A percentile compares a stretch with the other conserved stretches of the same genome.
Evolutionary conservation across 345 rosid species (phyloP).

Genomic region (Triadica sebifera): DNA sequence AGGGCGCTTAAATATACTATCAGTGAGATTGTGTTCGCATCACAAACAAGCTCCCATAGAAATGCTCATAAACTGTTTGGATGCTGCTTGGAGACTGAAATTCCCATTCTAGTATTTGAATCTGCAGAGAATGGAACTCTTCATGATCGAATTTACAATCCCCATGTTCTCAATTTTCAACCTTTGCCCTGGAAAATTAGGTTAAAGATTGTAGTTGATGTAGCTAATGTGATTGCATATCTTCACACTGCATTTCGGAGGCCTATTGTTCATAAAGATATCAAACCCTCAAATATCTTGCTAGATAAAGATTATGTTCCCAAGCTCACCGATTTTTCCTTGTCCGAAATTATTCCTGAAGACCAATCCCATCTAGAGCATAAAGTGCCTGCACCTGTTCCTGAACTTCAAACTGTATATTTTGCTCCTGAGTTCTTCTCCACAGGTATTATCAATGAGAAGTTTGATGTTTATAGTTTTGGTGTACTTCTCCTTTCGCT

Average conservation of each 20-base stretch:
- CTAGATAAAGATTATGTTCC: not conserved
- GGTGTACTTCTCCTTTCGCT: slow-evolving; percentile 1
- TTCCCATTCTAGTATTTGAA: slow-evolving; percentile 20
- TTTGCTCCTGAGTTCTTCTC: not conserved
- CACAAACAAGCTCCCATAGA: slow-evolving; percentile 4
- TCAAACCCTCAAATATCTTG: not conserved
- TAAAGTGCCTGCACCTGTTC: too few species aligned
- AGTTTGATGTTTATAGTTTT: not conserved
- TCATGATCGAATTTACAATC: not conserved
- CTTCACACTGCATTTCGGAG: slow-evolving; percentile 17
- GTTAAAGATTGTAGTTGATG: slow-evolving; percentile 15
- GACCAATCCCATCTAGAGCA: not conserved
- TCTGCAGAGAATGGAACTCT: not conserved
- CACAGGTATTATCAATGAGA: not conserved
- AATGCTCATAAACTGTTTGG: slow-evolving; percentile 7
- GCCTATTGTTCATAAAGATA: slow-evolving; percentile 2
- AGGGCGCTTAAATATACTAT: not conserved
- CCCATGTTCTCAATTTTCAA: not conserved
- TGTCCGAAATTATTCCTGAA: not conserved
- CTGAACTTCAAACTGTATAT: not conserved
- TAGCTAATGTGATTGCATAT: slow-evolving; percentile 16
- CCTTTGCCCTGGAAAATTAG: slow-evolving; percentile 18
- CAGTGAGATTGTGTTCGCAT: slow-evolving; percentile 2
- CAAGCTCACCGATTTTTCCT: slow-evolving; percentile 7
- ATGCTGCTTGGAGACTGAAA: slow-evolving; percentile 5